A percentile compares a stretch with the other conserved stretches of the same genome.
Evolutionary conservation across 257 asterid genomes (phyloP).

Genomic region (Cruciata laevipes): DNA sequence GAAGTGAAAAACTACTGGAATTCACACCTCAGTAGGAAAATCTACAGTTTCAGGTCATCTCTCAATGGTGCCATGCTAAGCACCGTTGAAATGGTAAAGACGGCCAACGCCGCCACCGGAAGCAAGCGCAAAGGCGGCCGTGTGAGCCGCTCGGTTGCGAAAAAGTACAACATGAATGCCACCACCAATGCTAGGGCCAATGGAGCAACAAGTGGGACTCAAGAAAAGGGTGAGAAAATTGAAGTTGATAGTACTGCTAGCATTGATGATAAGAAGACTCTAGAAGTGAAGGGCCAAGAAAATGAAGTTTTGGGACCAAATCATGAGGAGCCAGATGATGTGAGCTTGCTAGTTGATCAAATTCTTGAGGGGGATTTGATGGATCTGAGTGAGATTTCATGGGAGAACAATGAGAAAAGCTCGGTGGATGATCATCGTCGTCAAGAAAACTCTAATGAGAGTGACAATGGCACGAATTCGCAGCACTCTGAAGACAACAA

Average conservation of each 20-base stretch:
- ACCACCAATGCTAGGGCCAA: neutral
- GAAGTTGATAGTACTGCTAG: neutral
- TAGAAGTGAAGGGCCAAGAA: slow-evolving; percentile 10
- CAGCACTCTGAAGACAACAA: neutral
- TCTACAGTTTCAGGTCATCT: slow-evolving; percentile 32
- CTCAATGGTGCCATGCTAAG: slow-evolving; percentile 14
- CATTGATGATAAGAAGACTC: slow-evolving; percentile 7
- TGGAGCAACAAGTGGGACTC: neutral
- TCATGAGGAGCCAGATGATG: slow-evolving; percentile 21
- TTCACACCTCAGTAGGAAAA: slow-evolving; percentile 43
- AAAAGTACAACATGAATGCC: slow-evolving; percentile 21
- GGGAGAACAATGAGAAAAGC: slow-evolving; percentile 1
- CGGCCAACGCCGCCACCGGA: slow-evolving; percentile 6
- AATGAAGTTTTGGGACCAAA: slow-evolving; percentile 16
- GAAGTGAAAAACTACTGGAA: slow-evolving; percentile 63
- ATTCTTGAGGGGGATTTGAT: slow-evolving; percentile 13
- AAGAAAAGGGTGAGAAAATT: neutral
- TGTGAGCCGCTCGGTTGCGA: slow-evolving; percentile 23
- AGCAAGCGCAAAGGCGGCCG: slow-evolving; percentile 28
- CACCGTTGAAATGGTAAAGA: slow-evolving; percentile 22
- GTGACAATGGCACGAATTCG: slow-evolving; percentile 8
- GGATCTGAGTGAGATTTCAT: slow-evolving; percentile 13
- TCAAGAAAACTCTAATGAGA: slow-evolving; percentile 7
- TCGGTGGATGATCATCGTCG: slow-evolving; percentile 1
- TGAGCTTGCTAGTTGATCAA: slow-evolving; percentile 19